Percentiles rank a stretch among this genome's conserved stretches.
Conservation (phyloP, 1,284 basidiomycete species). For the Sanghuangporus baumii region DNA sequence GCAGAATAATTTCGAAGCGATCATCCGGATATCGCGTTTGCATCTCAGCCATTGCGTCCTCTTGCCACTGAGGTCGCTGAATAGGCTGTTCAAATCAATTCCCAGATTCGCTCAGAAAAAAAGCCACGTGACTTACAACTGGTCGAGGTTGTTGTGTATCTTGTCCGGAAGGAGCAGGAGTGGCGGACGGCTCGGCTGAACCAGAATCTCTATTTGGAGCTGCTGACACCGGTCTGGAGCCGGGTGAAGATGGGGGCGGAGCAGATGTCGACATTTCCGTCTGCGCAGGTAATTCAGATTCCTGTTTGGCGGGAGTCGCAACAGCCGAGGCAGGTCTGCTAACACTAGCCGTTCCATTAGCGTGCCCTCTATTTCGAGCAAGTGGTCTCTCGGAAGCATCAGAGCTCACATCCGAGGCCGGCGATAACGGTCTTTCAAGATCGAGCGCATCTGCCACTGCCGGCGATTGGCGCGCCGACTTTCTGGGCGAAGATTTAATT, state of each 20-base stretch:
- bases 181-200: conserved; percentile 4
- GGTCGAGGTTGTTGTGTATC: neutral
- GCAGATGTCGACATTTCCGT: conserved; percentile 1
- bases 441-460: conserved; percentile 23
- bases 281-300: conserved; percentile 17
- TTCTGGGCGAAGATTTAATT: conserved; percentile 18
- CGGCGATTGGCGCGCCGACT: conserved; percentile 27
- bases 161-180: conserved; percentile 4
- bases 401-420: conserved; percentile 55
- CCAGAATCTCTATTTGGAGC: neutral
- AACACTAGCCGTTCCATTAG: conserved; percentile 37
- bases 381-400: conserved; percentile 66
- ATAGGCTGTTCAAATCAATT: conserved; percentile 13
- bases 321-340: conserved; percentile 27
- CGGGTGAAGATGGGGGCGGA: neutral
- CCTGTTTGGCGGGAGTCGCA: conserved; percentile 16
- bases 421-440: conserved; percentile 40
- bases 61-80: conserved; percentile 69
- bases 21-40: conserved; percentile 78
- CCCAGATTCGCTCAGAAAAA: neutral
- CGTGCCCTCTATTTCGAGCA: conserved; percentile 47
- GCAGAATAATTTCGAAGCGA: conserved; percentile 71
- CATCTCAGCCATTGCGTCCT: conserved; percentile 56
- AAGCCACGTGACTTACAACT: conserved; percentile 2
- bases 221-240: neutral